Evolutionary conservation across 345 rosid genomes (phyloP), one percentile per base, ranked within the genome.

Genomic region (Citrus maxima): DNA sequence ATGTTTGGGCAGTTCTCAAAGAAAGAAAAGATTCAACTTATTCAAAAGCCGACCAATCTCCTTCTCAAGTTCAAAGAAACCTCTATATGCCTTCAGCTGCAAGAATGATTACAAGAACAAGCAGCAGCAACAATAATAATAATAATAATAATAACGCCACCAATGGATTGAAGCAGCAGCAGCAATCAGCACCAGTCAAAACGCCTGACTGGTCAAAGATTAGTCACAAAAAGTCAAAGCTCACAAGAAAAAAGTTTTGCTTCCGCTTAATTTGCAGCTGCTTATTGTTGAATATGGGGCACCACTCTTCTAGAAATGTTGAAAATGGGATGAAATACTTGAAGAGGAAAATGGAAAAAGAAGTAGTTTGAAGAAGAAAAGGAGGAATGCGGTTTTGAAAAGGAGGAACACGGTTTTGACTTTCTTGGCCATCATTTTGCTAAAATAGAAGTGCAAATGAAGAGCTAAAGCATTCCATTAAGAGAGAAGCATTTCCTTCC

Each of bases 201-300:
- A 83, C 90, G 64, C 91, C 97, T 72, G 85, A 83, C 35, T 93
- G 97, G 98, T 89, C 97, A 25, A 87, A 83, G 18, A 24, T 90
- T 76, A 62, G 60, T 32, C 34, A 67, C 30, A 87, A 63, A 18
- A 86, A 83, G 63, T 71, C 93, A 9, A 88, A 49, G 69, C 85
- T 74, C 67, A 55, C 58, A 83, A 66, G 25, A 68, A 56, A 30
- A 30, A 4, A 30, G 32, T 30, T 30, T 0, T 30, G 32, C 32
- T 30, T 30, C 32, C 32, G 4, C 4, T 30, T 30, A 30, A 30
- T 30, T 30, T 30, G 32, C 32, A 30, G 4, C 32, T 30, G 4
- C n/a, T n/a, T n/a, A n/a, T n/a, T n/a, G n/a, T n/a, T n/a, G n/a
- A n/a, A n/a, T n/a, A n/a, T n/a, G n/a, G n/a, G n/a, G n/a, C n/a